Evolutionary conservation across 1,139 yeast species (phyloP).

Genomic region (Maudiozyma humilis): DNA sequence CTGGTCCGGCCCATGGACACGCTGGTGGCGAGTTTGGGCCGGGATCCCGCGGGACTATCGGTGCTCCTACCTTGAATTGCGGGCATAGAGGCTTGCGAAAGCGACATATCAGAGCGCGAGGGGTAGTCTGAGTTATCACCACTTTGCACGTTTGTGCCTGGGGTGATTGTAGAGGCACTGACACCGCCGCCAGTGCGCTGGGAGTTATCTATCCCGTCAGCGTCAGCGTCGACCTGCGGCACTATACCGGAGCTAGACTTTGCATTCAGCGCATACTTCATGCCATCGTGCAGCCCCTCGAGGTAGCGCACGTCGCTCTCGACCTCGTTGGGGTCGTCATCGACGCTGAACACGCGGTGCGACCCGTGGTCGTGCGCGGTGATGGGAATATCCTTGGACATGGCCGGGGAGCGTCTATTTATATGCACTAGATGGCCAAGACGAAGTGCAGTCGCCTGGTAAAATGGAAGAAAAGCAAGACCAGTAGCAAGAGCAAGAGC

Average conservation of each 20-base stretch:
- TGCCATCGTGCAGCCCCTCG: constrained; percentile 67
- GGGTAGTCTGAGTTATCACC: neutral
- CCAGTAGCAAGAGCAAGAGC: no score
- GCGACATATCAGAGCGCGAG: neutral
- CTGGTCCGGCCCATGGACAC: neutral
- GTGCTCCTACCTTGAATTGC: neutral
- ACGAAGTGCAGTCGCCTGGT: neutral
- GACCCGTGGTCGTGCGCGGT: constrained; percentile 17
- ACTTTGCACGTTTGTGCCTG: neutral
- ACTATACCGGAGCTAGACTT: neutral
- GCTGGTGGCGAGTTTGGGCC: neutral
- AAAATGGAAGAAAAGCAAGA: no score
- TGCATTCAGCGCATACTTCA: constrained; percentile 37
- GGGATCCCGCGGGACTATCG: neutral
- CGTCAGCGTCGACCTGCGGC: no score
- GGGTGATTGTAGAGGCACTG: neutral
- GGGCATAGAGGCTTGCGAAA: neutral
- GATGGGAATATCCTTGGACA: constrained; percentile 8
- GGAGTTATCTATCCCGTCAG: no score
- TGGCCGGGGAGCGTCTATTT: no score
- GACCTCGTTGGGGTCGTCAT: constrained; percentile 62
- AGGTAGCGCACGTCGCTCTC: constrained; percentile 54
- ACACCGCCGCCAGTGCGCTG: no score
- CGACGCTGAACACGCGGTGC: constrained; percentile 53
- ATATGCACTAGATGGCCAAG: neutral